A percentile compares a stretch with the other conserved stretches of the same genome.
phyloP scores from a whole-genome alignment of 805 yeast species.

The Candida ascalaphidarum region DNA sequence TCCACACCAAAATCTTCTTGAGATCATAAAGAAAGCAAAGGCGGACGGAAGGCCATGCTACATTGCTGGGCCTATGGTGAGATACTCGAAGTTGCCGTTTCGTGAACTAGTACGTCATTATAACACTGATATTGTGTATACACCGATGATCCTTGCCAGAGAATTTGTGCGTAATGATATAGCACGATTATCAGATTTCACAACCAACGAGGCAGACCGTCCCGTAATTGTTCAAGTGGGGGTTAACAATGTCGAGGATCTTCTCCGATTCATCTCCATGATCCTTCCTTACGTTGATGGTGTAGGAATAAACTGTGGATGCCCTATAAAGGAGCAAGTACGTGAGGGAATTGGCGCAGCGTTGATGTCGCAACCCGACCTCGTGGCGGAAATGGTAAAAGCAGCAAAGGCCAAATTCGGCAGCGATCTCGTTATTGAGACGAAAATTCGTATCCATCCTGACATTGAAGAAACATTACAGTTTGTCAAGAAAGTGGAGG shows the following conservation, averaged over 20 bases:
- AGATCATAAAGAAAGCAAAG: slow-evolving; percentile 19
- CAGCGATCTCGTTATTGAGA: slow-evolving; percentile 67
- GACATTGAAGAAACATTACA: slow-evolving; percentile 64
- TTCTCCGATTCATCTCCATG: slow-evolving; percentile 78
- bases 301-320: slow-evolving; percentile 92
- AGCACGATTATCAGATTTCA: slow-evolving; percentile 80
- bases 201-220: slow-evolving; percentile 64
- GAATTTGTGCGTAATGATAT: slow-evolving; percentile 81
- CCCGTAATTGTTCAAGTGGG: slow-evolving; percentile 88
- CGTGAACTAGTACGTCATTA: slow-evolving; percentile 67
- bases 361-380: slow-evolving; percentile 72
- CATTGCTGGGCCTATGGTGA: slow-evolving; percentile 86
- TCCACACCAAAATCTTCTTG: slow-evolving; percentile 23
- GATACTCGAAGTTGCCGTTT: slow-evolving; percentile 91
- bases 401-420: slow-evolving; percentile 77
- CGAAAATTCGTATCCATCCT: slow-evolving; percentile 82
- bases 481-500: slow-evolving; percentile 68
- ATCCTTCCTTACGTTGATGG: slow-evolving; percentile 90
- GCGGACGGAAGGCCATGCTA: slow-evolving; percentile 24
- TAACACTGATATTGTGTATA: slow-evolving; percentile 74
- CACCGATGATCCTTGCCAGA: slow-evolving; percentile 95
- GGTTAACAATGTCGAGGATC: slow-evolving; percentile 72
- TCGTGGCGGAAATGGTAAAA: slow-evolving; percentile 74
- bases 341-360: slow-evolving; percentile 98
- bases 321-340: slow-evolving; percentile 92